Evolutionary conservation across 2,329 filamentous ascomycete species (phyloP).

Genomic region (Furcasterigmium furcatum): DNA sequence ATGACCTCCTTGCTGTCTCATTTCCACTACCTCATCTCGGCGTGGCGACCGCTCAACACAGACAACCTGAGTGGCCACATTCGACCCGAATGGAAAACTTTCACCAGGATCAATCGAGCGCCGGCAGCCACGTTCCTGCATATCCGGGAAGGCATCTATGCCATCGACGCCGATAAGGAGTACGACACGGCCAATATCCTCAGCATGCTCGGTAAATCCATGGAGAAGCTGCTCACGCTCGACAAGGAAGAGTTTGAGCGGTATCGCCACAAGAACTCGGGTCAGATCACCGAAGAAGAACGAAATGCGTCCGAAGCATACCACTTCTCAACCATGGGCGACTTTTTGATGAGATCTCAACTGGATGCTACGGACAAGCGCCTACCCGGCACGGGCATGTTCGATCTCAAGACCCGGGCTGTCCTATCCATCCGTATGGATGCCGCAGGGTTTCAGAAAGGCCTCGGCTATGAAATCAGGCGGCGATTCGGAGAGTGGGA

Average conservation of each 20-base stretch:
- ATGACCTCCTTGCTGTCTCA: constrained; percentile 87
- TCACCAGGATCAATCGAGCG: constrained; percentile 68
- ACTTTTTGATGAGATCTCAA: constrained; percentile 93
- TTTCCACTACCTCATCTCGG: constrained; percentile 87
- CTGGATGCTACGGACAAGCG: constrained; percentile 85
- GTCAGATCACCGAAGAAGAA: constrained; percentile 69
- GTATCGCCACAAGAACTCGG: constrained; percentile 68
- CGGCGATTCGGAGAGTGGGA: constrained; percentile 74
- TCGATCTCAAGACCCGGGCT: constrained; percentile 92
- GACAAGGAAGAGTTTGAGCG: constrained; percentile 81
- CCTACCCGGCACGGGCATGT: constrained; percentile 87
- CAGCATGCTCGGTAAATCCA: constrained; percentile 88
- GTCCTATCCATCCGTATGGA: constrained; percentile 93
- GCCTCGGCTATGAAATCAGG: constrained; percentile 84
- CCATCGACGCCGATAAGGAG: constrained; percentile 94
- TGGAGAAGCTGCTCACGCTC: constrained; percentile 91
- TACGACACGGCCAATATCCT: constrained; percentile 82
- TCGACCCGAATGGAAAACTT: constrained; percentile 54
- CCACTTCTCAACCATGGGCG: constrained; percentile 81
- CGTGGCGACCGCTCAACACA: constrained; percentile 72
- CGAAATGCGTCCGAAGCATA: constrained; percentile 72
- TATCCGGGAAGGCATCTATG: constrained; percentile 81
- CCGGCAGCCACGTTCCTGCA: constrained; percentile 81
- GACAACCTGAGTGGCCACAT: constrained; percentile 67
- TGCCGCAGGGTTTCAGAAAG: constrained; percentile 64